Evolutionary conservation across 2,329 filamentous ascomycete species (phyloP), one percentile per base, ranked within the genome.

Genomic region (Pochonia chlamydosporia): DNA sequence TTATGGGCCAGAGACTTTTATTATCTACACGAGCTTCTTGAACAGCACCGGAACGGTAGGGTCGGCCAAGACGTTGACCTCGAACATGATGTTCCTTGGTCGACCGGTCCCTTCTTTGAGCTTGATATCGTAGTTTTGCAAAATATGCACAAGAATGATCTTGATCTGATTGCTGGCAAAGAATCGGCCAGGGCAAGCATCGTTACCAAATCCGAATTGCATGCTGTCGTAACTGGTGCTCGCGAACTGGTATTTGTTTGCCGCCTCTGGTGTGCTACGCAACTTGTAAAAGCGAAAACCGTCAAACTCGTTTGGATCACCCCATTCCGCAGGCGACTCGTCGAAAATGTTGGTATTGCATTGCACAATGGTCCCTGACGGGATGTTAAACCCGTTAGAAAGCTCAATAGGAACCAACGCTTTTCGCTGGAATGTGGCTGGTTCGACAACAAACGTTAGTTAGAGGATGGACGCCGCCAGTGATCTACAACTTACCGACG

Each of bases 91-190:
- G 20, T 51, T 53, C 16, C 28, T 41, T 3, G 49, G 51, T 23
- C 47, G 41, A n/a, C n/a, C 7, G 44, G 51, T 1, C 49, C 51
- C 31, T 16, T 47, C 43, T 25, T 51, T 43, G 3, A 53, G 43
- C 13, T 39, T 44, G 36, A 53, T 47, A 18, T 53, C 52, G 23
- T 48, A 49, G n/a, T 52, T 43, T 11, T 36, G n/a, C 25, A 53
- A 31, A 2, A 53, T 40, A 28, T 50, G 43, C 5, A 53, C 39
- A 33, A 53, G 18, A 24, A 47, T 43, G 7, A 52, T 20, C 40
- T 53, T 53, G 23, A 52, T 47, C 46, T 53, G 49, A 31, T 52
- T 49, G 14, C 49, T 48, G 14, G 44, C 52, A 47, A 53, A 48
- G 37, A 50, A 52, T 28, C 52, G 20, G 8, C 52, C 52, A 5